Conservation (phyloP, 2,329 filamentous ascomycete genomes). For the Dothideomycetes sp. region DNA sequence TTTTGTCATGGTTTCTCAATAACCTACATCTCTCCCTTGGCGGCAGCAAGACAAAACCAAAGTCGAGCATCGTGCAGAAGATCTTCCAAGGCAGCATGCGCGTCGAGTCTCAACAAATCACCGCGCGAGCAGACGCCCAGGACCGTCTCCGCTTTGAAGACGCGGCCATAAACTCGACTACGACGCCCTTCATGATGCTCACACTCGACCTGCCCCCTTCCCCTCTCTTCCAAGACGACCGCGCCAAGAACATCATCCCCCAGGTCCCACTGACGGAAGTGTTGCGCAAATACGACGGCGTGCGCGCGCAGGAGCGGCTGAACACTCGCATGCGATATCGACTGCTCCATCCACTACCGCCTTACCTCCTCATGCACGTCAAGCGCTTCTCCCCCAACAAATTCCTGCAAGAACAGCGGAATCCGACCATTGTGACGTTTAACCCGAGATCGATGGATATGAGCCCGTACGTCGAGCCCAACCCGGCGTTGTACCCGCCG, state of each 20-base stretch:
- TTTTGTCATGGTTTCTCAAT: conserved; percentile 95
- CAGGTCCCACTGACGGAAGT: conserved; percentile 76
- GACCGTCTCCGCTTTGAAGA: conserved; percentile 91
- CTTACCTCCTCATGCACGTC: conserved; percentile 86
- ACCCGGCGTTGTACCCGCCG: conserved; percentile 56
- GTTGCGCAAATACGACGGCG: conserved; percentile 85
- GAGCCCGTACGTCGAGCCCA: conserved; percentile 82
- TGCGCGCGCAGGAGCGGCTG: conserved; percentile 76
- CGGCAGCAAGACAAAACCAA: conserved; percentile 76
- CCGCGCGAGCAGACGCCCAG: conserved; percentile 74
- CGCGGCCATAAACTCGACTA: conserved; percentile 68
- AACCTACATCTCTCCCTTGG: conserved; percentile 86
- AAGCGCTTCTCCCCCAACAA: conserved; percentile 97
- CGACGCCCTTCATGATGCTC: conserved; percentile 76
- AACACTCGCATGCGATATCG: conserved; percentile 83
- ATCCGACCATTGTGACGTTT: conserved; percentile 97
- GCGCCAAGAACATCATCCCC: conserved; percentile 92
- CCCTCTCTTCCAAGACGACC: conserved; percentile 89
- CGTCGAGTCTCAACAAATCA: conserved; percentile 88
- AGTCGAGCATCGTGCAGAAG: conserved; percentile 76
- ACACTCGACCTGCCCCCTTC: conserved; percentile 87
- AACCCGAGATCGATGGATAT: conserved; percentile 77
- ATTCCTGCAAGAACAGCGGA: conserved; percentile 79
- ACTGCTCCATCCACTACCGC: conserved; percentile 79
- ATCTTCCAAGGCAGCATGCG: conserved; percentile 90